A percentile compares a stretch with the other conserved stretches of the same genome.
These are phyloP conservation scores for Russula vinacea DNA, from an alignment of 768 basidiomycete genomes.

Conservation along the genomic window DNA sequence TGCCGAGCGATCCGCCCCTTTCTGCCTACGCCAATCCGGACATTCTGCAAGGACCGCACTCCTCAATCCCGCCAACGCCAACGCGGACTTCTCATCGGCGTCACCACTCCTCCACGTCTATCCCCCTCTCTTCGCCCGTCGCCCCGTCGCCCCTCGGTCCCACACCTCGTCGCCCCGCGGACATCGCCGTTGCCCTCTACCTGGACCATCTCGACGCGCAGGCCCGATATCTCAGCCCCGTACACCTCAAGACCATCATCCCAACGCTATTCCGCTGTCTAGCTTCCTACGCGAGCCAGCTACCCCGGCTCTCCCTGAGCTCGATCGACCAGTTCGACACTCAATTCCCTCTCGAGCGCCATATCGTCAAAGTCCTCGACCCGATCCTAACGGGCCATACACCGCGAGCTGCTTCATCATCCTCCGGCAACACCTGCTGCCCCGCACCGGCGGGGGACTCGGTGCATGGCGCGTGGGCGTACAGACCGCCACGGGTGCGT, in stretches of 20 bases:
- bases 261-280: constrained; percentile 71
- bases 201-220: constrained; percentile 61
- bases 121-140: constrained; percentile 42
- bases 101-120: constrained; percentile 59
- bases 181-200: constrained; percentile 61
- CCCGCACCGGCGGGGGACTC: constrained; percentile 37
- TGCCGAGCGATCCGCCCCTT: constrained; percentile 28
- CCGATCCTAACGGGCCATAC: constrained; percentile 60
- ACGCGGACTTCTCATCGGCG: constrained; percentile 48
- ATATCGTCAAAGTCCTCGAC: constrained; percentile 54
- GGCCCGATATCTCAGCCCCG: constrained; percentile 55
- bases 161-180: constrained; percentile 50
- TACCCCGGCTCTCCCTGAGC: constrained; percentile 64
- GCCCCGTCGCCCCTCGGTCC: constrained; percentile 34
- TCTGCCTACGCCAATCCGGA: constrained; percentile 35
- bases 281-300: constrained; percentile 59
- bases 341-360: constrained; percentile 46
- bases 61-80: constrained; percentile 28
- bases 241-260: constrained; percentile 54
- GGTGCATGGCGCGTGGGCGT: constrained; percentile 28
- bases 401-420: constrained; percentile 61
- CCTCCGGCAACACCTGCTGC: constrained; percentile 57
- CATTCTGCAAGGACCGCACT: constrained; percentile 24
- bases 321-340: constrained; percentile 36
- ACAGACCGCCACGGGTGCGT: constrained; percentile 36